A percentile compares a stretch with the other conserved stretches of the same genome.
These are phyloP conservation scores for Astraeus odoratus DNA, from an alignment of 768 basidiomycete genomes.

Conservation along the genomic window DNA sequence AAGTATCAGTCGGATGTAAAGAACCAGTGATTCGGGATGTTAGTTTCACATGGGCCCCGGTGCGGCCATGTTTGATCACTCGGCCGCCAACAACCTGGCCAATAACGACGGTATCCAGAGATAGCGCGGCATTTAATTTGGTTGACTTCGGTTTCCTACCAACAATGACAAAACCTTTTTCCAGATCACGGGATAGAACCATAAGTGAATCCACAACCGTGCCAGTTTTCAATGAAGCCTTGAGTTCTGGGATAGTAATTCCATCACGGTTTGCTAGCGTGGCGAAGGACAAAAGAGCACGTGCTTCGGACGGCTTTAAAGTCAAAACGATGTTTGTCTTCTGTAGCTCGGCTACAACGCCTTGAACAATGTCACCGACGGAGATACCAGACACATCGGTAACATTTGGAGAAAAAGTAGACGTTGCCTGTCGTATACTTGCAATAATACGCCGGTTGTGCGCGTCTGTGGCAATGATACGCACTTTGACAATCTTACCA, in stretches of 20 bases:
- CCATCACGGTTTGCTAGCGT: conserved; percentile 78
- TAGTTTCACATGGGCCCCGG: conserved; percentile 75
- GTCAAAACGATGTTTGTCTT: conserved; percentile 75
- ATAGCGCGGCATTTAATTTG: conserved; percentile 40
- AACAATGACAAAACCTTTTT: conserved; percentile 82
- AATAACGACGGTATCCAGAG: conserved; percentile 56
- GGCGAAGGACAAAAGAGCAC: conserved; percentile 81
- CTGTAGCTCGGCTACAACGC: conserved; percentile 73
- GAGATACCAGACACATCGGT: conserved; percentile 68
- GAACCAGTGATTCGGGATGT: conserved; percentile 64
- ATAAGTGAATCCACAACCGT: conserved; percentile 70
- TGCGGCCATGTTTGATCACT: conserved; percentile 64
- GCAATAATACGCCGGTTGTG: conserved; percentile 65
- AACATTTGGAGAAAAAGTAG: conserved; percentile 40
- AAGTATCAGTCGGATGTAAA: conserved; percentile 73
- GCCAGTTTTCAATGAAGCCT: conserved; percentile 54
- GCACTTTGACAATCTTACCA: conserved; percentile 81
- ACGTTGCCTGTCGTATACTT: conserved; percentile 75
- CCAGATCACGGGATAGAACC: conserved; percentile 83
- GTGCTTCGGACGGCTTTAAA: conserved; percentile 60
- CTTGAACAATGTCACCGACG: conserved; percentile 68
- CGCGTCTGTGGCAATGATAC: conserved; percentile 58
- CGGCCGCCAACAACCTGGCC: conserved; percentile 78
- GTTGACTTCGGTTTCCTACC: conserved; percentile 60
- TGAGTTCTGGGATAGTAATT: conserved; percentile 59